These are phyloP conservation scores for Pichiaceae sp. DNA, from an alignment of 1,139 yeast genomes.

Conservation along the genomic window DNA sequence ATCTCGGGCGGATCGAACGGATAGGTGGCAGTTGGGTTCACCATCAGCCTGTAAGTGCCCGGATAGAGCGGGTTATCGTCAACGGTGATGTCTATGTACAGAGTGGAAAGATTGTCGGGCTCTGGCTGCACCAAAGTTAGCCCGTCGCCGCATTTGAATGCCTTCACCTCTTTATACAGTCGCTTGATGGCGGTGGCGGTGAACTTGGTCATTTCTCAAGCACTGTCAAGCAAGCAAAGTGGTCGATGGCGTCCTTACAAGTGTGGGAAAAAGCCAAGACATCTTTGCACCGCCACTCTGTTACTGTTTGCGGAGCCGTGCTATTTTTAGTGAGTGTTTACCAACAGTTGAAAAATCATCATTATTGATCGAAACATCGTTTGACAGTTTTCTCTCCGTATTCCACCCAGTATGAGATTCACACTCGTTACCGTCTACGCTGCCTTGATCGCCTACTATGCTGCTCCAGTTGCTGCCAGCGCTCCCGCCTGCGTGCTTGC, in stretches of 20 bases:
- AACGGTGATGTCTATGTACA: constrained; percentile 28
- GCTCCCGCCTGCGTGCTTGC: constrained; percentile 90
- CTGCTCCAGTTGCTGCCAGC: constrained; percentile 48
- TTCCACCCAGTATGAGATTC: too few relatives aligned
- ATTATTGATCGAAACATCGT: too few relatives aligned
- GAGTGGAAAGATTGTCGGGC: constrained; percentile 19
- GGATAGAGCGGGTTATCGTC: constrained; percentile 28
- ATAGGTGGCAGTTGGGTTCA: constrained; percentile 39
- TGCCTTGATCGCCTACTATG: constrained; percentile 30
- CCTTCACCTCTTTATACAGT: constrained; percentile 9
- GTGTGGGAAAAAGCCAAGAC: too few relatives aligned
- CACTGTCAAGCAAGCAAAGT: too few relatives aligned
- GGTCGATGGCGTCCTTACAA: too few relatives aligned
- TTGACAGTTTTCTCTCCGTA: too few relatives aligned
- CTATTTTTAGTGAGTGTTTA: too few relatives aligned
- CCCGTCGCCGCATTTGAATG: constrained; percentile 5
- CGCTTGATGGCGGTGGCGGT: constrained; percentile 1
- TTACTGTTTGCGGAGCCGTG: too few relatives aligned
- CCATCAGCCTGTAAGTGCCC: constrained; percentile 29
- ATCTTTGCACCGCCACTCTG: too few relatives aligned
- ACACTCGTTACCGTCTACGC: neutral
- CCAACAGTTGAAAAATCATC: too few relatives aligned
- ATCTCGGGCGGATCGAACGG: constrained; percentile 64
- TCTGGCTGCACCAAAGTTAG: constrained; percentile 13
- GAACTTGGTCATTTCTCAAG: neutral